Evolutionary conservation across 768 basidiomycete species (phyloP).

Genomic region (Xerocomus brunneocitrinus): DNA sequence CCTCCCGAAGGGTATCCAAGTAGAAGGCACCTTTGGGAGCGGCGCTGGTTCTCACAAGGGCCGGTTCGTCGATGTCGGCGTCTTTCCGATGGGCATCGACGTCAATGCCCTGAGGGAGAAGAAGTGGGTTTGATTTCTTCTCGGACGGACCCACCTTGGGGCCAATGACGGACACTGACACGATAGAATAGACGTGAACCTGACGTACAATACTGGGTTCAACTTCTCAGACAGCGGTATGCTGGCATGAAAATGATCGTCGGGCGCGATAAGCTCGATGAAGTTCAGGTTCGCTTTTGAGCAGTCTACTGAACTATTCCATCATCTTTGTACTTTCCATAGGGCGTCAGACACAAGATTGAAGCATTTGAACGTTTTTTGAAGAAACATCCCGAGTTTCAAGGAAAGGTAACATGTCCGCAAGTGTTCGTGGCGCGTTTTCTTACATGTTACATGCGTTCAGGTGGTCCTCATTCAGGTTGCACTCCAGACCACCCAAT

Average conservation of each 20-base stretch:
- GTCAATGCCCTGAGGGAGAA: constrained; percentile 62
- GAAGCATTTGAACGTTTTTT: constrained; percentile 80
- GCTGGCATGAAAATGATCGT: constrained; percentile 84
- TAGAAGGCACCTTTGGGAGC: constrained; percentile 31
- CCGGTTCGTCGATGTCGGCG: constrained; percentile 78
- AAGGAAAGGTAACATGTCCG: constrained; percentile 51
- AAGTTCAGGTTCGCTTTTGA: constrained; percentile 46
- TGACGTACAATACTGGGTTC: constrained; percentile 81
- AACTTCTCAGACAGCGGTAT: constrained; percentile 74
- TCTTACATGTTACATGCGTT: not conserved
- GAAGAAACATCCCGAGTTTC: constrained; percentile 73
- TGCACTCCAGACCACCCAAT: constrained; percentile 76
- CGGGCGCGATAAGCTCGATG: constrained; percentile 85
- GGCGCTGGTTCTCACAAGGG: constrained; percentile 25
- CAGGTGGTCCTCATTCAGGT: constrained; percentile 83
- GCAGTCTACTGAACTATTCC: not conserved
- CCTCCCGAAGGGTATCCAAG: constrained; percentile 76
- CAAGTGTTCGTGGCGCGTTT: too few relatives aligned
- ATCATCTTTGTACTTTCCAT: not conserved
- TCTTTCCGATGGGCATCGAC: constrained; percentile 91
- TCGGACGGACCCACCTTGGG: not conserved
- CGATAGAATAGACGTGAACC: constrained; percentile 51
- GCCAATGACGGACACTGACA: constrained; percentile 7
- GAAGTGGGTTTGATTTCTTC: constrained; percentile 40
- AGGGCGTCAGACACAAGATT: constrained; percentile 80